Evolutionary conservation across 176 grass and related monocot species (phyloP).

Genomic region (Luzula sylvatica): DNA sequence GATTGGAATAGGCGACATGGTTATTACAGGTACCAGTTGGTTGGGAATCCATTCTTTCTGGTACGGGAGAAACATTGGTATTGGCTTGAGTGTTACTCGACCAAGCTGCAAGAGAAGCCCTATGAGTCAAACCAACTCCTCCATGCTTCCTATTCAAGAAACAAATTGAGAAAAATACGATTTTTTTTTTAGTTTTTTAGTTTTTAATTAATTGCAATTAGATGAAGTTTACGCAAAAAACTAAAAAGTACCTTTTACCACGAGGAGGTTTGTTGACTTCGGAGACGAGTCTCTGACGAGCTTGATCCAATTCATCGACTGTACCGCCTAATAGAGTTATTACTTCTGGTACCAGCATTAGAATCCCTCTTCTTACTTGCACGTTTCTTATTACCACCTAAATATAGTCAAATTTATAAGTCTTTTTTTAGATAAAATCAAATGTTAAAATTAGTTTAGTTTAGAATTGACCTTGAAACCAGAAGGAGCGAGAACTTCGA

Average conservation of each 20-base stretch:
- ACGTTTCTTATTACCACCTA: constrained; percentile 82
- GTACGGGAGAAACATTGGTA: neutral
- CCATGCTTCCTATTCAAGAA: constrained; percentile 52
- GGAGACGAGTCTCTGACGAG: constrained; percentile 61
- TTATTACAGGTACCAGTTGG: constrained; percentile 39
- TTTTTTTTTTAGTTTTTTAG: constrained; percentile 1
- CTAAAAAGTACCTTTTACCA: constrained; percentile 19
- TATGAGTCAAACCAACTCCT: constrained; percentile 40
- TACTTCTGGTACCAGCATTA: constrained; percentile 82
- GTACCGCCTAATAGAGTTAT: constrained; percentile 63
- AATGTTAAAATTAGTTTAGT: neutral
- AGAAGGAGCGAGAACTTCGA: constrained; percentile 73
- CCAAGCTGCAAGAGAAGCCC: constrained; percentile 69
- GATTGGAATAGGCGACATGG: constrained; percentile 1
- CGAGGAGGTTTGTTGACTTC: constrained; percentile 92
- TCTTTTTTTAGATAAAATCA: too few species aligned
- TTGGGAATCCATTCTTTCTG: constrained; percentile 29
- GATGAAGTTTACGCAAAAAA: constrained; percentile 1
- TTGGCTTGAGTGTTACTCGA: constrained; percentile 12
- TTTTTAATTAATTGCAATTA: too few species aligned
- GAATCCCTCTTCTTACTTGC: constrained; percentile 59
- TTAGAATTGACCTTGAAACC: constrained; percentile 73
- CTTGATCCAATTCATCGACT: constrained; percentile 68
- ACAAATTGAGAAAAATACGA: too few species aligned
- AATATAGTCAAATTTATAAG: constrained; percentile 1